These are phyloP conservation scores for Anisodus tanguticus DNA, from an alignment of 257 asterid genomes.

Conservation along the genomic window DNA sequence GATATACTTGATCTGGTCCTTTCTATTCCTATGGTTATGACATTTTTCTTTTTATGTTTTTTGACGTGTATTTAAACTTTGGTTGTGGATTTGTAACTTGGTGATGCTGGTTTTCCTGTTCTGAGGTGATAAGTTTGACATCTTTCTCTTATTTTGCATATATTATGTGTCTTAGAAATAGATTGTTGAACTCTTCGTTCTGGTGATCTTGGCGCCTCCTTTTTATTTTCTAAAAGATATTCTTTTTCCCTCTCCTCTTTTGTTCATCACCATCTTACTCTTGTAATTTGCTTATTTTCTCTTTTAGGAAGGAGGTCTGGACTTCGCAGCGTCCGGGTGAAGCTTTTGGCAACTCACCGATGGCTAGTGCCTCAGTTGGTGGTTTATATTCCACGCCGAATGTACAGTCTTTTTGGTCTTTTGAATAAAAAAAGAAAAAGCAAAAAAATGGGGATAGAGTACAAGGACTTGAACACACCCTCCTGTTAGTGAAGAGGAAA, in stretches of 20 bases:
- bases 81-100: slow-evolving; percentile 24
- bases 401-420: slow-evolving; percentile 88
- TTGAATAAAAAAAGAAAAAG: slow-evolving; percentile 17
- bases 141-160: neutral
- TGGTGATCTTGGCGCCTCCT: neutral
- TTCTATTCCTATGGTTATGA: neutral
- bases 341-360: slow-evolving; percentile 58
- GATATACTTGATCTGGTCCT: neutral
- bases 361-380: slow-evolving; percentile 63
- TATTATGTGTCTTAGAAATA: slow-evolving; percentile 7
- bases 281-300: slow-evolving; percentile 26
- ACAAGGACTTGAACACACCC: slow-evolving; percentile 42
- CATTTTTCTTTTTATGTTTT: slow-evolving; percentile 4
- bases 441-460: slow-evolving; percentile 33
- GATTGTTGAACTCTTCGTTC: slow-evolving; percentile 10
- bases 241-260: neutral
- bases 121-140: neutral
- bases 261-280: slow-evolving; percentile 21
- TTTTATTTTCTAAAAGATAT: neutral
- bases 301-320: slow-evolving; percentile 60
- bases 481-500: slow-evolving; percentile 52
- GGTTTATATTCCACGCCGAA: slow-evolving; percentile 79
- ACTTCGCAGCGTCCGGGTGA: slow-evolving; percentile 54
- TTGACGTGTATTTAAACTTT: neutral
- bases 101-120: slow-evolving; percentile 12